Percentiles rank a stretch among this genome's conserved stretches.
phyloP scores from a whole-genome alignment of 208 protist genomes.

The Trypanosoma brucei region DNA sequence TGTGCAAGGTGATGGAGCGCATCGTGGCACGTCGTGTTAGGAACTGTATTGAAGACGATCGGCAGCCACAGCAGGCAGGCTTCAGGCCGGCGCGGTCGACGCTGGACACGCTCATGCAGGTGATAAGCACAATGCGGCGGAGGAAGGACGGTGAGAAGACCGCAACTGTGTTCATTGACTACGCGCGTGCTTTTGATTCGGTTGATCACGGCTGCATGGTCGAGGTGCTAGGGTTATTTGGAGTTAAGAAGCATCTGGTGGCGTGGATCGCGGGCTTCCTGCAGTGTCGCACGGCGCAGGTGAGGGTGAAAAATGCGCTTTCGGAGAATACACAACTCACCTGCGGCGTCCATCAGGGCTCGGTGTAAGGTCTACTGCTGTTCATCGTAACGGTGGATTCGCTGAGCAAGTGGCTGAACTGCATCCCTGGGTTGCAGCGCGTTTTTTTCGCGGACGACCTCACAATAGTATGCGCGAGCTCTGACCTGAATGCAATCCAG shows the following conservation, averaged over 20 bases:
- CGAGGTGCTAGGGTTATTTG: neutral
- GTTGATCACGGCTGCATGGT: conserved; percentile 30
- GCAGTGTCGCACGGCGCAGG: conserved; percentile 1
- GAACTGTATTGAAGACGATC: conserved; percentile 9
- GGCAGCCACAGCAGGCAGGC: conserved; percentile 19
- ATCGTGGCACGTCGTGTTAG: conserved; percentile 20
- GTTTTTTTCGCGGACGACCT: conserved; percentile 33
- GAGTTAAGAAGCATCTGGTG: conserved; percentile 4
- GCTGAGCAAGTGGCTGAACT: conserved; percentile 14
- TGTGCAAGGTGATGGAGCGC: conserved; percentile 31
- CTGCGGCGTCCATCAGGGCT: conserved; percentile 31
- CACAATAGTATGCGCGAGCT: conserved; percentile 10
- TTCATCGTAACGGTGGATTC: conserved; percentile 32
- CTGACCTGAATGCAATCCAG: conserved; percentile 2
- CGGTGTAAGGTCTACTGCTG: conserved; percentile 23
- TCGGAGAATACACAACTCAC: conserved; percentile 5
- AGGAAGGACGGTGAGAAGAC: neutral
- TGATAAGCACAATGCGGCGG: neutral
- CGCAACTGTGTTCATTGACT: conserved; percentile 28
- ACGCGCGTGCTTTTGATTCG: conserved; percentile 32
- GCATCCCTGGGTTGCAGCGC: conserved; percentile 9
- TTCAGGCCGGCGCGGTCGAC: conserved; percentile 23
- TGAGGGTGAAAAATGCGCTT: conserved; percentile 13
- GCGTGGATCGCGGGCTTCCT: conserved; percentile 25
- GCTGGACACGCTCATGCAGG: conserved; percentile 19